phyloP scores from a whole-genome alignment of 495 filamentous ascomycete species.

The Cercophora sp. region DNA sequence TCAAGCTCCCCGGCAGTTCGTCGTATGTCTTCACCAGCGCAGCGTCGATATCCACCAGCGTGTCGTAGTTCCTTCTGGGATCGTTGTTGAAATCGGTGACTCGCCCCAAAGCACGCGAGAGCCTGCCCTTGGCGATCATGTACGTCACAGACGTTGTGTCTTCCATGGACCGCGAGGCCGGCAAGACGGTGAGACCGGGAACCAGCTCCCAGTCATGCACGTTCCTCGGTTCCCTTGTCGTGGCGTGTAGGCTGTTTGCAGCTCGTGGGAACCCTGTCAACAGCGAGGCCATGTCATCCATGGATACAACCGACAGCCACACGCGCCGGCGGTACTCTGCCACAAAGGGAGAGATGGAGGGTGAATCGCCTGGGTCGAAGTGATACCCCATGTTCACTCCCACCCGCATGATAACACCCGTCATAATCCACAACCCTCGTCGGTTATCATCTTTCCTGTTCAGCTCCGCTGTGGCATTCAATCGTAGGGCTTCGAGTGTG shows the following conservation, averaged over 20 bases:
- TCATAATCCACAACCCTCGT: conserved; percentile 32
- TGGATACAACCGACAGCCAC: conserved; percentile 28
- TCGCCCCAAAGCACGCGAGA: conserved; percentile 22
- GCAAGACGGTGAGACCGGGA: conserved; percentile 22
- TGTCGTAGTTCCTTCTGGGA: conserved; percentile 14
- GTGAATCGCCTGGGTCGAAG: conserved; percentile 20
- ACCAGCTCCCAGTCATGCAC: conserved; percentile 33
- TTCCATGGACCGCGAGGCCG: conserved; percentile 22
- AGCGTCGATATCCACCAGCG: conserved; percentile 19
- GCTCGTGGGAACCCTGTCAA: conserved; percentile 35
- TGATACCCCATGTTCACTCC: conserved; percentile 43
- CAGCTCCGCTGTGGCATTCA: conserved; percentile 28
- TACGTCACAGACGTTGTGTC: conserved; percentile 31
- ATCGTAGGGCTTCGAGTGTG: conserved; percentile 34
- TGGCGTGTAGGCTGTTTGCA: conserved; percentile 23
- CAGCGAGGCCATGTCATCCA: conserved; percentile 33
- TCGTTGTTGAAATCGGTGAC: conserved; percentile 23
- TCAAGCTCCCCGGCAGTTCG: conserved; percentile 15
- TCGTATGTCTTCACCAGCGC: conserved; percentile 14
- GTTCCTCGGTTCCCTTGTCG: conserved; percentile 30
- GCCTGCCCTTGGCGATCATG: conserved; percentile 24
- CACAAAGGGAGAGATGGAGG: conserved; percentile 22
- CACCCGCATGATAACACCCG: conserved; percentile 32
- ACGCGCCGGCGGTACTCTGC: conserved; percentile 36
- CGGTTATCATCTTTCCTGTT: conserved; percentile 19